Percentiles rank a stretch among this genome's conserved stretches.
Evolutionary conservation across 2,329 filamentous ascomycete species (phyloP).

Genomic region (Plenodomus biglobosus): DNA sequence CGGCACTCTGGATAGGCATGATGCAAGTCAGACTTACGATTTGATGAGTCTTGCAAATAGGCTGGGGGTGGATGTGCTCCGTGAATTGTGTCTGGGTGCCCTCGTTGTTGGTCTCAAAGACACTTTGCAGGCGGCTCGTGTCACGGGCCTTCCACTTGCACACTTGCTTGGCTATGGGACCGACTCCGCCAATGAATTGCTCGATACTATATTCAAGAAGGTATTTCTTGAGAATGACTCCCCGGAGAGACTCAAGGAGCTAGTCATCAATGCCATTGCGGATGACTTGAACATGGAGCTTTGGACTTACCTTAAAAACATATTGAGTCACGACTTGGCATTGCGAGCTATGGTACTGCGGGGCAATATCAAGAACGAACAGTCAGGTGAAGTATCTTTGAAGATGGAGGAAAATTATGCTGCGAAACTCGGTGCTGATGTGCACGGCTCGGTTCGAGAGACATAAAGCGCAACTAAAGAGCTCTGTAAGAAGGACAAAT

Average conservation of each 20-base stretch:
- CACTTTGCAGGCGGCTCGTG: conserved; percentile 6
- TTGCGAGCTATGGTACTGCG: conserved; percentile 7
- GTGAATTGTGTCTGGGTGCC: conserved; percentile 13
- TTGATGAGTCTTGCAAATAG: conserved; percentile 15
- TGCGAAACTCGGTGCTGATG: neutral
- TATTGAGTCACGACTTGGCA: conserved; percentile 3
- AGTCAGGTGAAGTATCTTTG: neutral
- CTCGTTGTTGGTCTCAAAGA: conserved; percentile 6
- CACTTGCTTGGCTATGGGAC: conserved; percentile 4
- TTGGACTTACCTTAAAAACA: conserved; percentile 5
- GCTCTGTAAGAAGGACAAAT: neutral
- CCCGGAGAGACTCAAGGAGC: conserved; percentile 9
- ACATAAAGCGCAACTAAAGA: neutral
- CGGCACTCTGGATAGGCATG: neutral
- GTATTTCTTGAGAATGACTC: conserved; percentile 16
- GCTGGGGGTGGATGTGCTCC: conserved; percentile 17
- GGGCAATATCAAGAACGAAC: conserved; percentile 4
- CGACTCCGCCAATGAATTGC: neutral
- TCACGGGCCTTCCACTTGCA: conserved; percentile 6
- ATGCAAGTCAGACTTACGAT: conserved; percentile 15
- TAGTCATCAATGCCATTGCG: conserved; percentile 19
- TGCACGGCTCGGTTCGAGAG: neutral
- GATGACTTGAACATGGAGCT: conserved; percentile 12
- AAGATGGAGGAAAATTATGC: conserved; percentile 2
- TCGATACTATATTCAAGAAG: conserved; percentile 18